Conservation (phyloP, 306 rosid species). For the Arachis stenosperma region DNA sequence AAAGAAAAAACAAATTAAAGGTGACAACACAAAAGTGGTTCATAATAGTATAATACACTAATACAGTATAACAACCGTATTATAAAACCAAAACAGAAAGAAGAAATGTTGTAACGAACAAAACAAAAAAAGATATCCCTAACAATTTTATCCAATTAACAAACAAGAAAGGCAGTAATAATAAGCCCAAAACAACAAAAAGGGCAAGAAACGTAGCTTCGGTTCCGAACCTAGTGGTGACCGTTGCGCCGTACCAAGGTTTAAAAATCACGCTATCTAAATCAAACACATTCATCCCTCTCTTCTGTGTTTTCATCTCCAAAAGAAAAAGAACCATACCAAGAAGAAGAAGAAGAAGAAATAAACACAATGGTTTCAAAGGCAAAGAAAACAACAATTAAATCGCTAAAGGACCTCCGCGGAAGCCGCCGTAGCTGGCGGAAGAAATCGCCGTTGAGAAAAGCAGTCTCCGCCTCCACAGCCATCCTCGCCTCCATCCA, state of each 20-base stretch:
- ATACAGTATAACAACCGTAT: not conserved
- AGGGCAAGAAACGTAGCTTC: constrained; percentile 44
- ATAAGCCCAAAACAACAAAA: not conserved
- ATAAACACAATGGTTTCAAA: constrained; percentile 67
- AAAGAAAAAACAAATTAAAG: not conserved
- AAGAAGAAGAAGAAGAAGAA: constrained; percentile 11
- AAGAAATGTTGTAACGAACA: not conserved
- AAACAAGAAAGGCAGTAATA: not conserved
- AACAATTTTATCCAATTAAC: not conserved
- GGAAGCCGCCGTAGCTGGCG: constrained; percentile 54
- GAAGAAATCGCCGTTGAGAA: constrained; percentile 61
- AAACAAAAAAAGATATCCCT: not conserved
- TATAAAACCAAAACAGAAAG: not conserved
- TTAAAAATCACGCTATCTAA: constrained; percentile 41
- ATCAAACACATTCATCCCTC: not conserved
- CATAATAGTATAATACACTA: no score
- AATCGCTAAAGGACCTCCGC: constrained; percentile 56
- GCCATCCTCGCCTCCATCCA: constrained; percentile 65
- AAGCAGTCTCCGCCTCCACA: constrained; percentile 54
- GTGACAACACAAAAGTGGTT: not conserved
- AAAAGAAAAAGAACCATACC: not conserved
- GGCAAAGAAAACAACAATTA: constrained; percentile 59
- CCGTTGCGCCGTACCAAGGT: constrained; percentile 81
- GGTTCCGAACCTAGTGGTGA: constrained; percentile 64
- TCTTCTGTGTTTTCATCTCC: not conserved